Evolutionary conservation across 2,329 filamentous ascomycete genomes (phyloP).

Genomic region (Pezicula rhizophila): DNA sequence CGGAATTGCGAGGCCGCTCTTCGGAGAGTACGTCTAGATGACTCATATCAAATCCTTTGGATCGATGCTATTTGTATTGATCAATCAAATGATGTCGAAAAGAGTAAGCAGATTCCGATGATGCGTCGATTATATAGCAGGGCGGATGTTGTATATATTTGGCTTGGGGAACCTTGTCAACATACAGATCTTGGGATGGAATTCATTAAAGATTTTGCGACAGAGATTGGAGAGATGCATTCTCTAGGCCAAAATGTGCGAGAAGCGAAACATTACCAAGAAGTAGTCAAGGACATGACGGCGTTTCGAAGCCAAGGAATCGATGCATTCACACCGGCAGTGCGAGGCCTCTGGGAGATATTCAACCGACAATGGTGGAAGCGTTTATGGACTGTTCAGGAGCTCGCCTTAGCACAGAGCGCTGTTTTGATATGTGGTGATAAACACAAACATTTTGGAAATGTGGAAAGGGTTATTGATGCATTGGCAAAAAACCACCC

Average conservation of each 20-base stretch:
- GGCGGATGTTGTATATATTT: constrained; percentile 10
- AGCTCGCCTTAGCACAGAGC: neutral
- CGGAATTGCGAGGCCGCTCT: constrained; percentile 1
- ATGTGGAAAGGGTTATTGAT: neutral
- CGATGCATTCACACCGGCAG: neutral
- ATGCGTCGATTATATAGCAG: constrained; percentile 16
- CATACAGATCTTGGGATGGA: constrained; percentile 1
- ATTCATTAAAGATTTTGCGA: neutral
- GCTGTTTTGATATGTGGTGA: neutral
- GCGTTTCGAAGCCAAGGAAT: neutral
- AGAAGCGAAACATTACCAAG: neutral
- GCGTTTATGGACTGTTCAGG: neutral
- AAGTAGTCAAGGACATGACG: neutral
- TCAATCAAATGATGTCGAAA: constrained; percentile 16
- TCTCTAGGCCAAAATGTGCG: neutral
- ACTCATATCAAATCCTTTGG: neutral
- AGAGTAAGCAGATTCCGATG: constrained; percentile 13
- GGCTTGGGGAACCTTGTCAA: constrained; percentile 10
- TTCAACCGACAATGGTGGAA: constrained; percentile 1
- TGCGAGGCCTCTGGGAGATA: neutral
- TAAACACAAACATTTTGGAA: neutral
- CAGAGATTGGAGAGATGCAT: neutral
- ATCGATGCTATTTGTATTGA: constrained; percentile 14
- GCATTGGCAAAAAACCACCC: neutral
- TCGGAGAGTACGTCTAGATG: neutral